These are phyloP conservation scores for carrot (Daucus carota) DNA, from an alignment of 129 eudicot genomes.

Conservation along the genomic window DNA sequence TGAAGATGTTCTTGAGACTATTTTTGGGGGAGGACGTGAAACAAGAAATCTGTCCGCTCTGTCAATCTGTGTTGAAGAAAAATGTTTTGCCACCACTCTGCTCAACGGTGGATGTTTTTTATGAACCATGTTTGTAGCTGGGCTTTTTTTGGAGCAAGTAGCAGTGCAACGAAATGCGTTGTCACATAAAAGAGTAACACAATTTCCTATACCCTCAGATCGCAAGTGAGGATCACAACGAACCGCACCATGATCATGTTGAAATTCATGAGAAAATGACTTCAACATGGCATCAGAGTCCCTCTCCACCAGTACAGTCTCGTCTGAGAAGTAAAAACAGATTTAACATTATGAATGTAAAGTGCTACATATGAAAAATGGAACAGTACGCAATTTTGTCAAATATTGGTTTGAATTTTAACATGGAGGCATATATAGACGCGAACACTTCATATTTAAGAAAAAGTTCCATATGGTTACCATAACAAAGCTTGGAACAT, in stretches of 20 bases:
- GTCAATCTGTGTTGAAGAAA: conserved; percentile 12
- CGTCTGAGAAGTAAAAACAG: neutral
- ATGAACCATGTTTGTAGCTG: neutral
- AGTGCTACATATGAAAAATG: neutral
- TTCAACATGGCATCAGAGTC: neutral
- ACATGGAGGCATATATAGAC: neutral
- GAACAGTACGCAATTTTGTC: neutral
- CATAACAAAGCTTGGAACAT: conserved; percentile 3
- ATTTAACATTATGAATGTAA: neutral
- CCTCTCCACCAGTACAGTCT: neutral
- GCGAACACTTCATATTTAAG: neutral
- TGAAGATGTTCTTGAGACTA: conserved; percentile 13
- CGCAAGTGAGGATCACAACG: neutral
- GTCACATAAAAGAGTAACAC: neutral
- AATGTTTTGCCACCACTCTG: neutral
- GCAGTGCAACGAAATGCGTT: conserved; percentile 5
- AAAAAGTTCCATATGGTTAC: neutral
- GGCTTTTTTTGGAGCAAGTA: conserved; percentile 8
- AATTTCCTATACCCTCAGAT: conserved; percentile 9
- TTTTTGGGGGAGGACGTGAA: conserved; percentile 13
- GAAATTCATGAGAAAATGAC: conserved; percentile 3
- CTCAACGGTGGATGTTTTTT: neutral
- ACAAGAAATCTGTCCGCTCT: conserved; percentile 5
- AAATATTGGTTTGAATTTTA: neutral
- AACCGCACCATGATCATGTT: neutral